Evolutionary conservation across 345 rosid genomes (phyloP).

Genomic region (Angophora floribunda): DNA sequence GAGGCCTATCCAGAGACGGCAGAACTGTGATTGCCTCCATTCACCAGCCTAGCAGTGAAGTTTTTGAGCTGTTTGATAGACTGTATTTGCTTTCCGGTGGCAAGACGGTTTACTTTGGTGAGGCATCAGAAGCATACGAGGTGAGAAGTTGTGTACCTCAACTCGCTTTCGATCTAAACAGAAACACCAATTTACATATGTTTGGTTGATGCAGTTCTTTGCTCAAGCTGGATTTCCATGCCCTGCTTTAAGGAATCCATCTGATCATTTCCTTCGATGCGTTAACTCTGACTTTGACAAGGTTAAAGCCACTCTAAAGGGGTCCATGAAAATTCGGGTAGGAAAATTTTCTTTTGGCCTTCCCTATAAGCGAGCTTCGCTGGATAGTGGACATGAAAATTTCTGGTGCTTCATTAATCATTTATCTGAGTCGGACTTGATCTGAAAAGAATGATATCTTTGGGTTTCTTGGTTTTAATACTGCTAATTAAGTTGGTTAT

Average conservation of each 20-base stretch:
- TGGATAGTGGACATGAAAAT: neutral
- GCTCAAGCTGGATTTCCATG: constrained; percentile 98
- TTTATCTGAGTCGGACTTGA: neutral
- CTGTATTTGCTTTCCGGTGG: constrained; percentile 86
- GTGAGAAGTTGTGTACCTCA: constrained; percentile 11
- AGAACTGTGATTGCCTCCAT: constrained; percentile 94
- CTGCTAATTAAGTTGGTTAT: neutral
- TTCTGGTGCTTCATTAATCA: neutral
- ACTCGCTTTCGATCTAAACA: neutral
- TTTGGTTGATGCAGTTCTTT: constrained; percentile 53
- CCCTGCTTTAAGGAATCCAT: constrained; percentile 92
- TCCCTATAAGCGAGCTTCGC: neutral
- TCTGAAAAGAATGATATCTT: neutral
- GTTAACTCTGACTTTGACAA: constrained; percentile 92
- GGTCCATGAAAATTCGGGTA: constrained; percentile 93
- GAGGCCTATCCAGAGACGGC: constrained; percentile 80
- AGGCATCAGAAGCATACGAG: constrained; percentile 90
- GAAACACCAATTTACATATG: neutral
- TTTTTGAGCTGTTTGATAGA: constrained; percentile 85
- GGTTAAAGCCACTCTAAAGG: constrained; percentile 89
- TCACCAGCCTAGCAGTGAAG: constrained; percentile 96
- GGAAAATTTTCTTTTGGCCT: neutral
- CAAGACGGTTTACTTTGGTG: constrained; percentile 90
- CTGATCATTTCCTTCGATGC: constrained; percentile 94
- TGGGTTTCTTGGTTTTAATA: neutral